Evolutionary conservation across 192 early-diverging fungal genomes (phyloP).

Genomic region (Coemansia sp.): DNA sequence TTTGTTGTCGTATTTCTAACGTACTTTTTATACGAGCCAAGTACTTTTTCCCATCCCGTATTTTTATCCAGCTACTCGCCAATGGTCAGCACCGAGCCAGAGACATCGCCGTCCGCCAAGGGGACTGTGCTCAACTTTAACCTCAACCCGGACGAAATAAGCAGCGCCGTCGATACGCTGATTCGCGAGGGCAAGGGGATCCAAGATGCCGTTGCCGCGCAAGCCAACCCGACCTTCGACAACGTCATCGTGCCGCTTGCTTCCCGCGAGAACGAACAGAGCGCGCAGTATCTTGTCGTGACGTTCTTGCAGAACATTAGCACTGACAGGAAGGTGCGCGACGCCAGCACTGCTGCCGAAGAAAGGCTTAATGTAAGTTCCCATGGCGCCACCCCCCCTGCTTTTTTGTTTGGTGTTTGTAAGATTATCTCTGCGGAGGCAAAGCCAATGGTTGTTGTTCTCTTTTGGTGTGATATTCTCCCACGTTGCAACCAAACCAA

Average conservation of each 20-base stretch:
- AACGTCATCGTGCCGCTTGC: constrained; percentile 48
- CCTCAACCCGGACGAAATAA: constrained; percentile 37
- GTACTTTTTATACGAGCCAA: not conserved
- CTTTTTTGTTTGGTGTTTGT: no score
- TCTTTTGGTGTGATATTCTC: not conserved
- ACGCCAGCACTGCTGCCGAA: constrained; percentile 65
- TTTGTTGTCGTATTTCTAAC: not conserved
- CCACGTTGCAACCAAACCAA: no score
- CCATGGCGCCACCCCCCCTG: no score
- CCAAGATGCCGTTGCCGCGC: constrained; percentile 42
- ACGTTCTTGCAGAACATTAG: constrained; percentile 52
- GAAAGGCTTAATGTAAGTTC: constrained; percentile 56
- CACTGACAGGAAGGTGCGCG: constrained; percentile 63
- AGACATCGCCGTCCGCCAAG: constrained; percentile 10
- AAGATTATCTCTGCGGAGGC: no score
- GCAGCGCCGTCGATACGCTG: constrained; percentile 13
- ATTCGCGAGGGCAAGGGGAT: constrained; percentile 42
- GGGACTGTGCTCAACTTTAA: constrained; percentile 50
- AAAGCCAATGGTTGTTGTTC: not conserved
- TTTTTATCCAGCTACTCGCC: constrained; percentile 6
- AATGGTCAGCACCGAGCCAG: constrained; percentile 1
- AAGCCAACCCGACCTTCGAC: constrained; percentile 47
- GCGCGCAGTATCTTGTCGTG: constrained; percentile 31
- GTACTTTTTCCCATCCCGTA: not conserved
- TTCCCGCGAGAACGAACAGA: constrained; percentile 38